Evolutionary conservation across 2,329 filamentous ascomycete species (phyloP).

Genomic region (Blastomyces parvus): DNA sequence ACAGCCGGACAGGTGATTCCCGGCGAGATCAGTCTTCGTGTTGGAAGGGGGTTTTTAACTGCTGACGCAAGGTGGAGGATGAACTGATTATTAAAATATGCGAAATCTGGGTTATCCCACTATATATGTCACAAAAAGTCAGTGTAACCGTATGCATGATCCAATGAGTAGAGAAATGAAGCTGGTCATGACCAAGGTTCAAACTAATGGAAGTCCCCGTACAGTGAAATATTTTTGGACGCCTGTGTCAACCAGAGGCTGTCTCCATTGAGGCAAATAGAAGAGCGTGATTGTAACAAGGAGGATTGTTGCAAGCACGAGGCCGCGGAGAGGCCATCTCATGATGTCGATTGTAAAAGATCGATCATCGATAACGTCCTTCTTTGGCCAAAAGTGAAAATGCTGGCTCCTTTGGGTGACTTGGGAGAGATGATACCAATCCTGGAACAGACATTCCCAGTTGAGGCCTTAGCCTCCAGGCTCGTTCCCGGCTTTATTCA

Average conservation of each 20-base stretch:
- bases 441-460: neutral
- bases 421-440: neutral
- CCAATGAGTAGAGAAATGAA: neutral
- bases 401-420: neutral
- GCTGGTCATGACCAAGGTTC: neutral
- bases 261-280: constrained; percentile 1
- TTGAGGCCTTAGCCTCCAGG: neutral
- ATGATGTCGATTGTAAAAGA: constrained; percentile 3
- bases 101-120: constrained; percentile 9
- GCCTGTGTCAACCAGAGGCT: neutral
- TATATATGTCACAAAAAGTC: neutral
- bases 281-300: neutral
- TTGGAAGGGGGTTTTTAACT: constrained; percentile 5
- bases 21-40: constrained; percentile 3
- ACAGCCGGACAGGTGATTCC: constrained; percentile 7
- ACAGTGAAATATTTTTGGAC: constrained; percentile 10
- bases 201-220: neutral
- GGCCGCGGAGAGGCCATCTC: constrained; percentile 7
- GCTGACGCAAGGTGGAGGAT: constrained; percentile 7
- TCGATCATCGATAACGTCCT: neutral
- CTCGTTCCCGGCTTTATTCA: neutral
- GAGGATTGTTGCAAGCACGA: neutral
- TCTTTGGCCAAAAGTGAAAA: neutral
- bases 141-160: neutral
- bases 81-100: constrained; percentile 10